phyloP scores from a whole-genome alignment of 2,329 filamentous ascomycete genomes.

The Fusarium aywerte region DNA sequence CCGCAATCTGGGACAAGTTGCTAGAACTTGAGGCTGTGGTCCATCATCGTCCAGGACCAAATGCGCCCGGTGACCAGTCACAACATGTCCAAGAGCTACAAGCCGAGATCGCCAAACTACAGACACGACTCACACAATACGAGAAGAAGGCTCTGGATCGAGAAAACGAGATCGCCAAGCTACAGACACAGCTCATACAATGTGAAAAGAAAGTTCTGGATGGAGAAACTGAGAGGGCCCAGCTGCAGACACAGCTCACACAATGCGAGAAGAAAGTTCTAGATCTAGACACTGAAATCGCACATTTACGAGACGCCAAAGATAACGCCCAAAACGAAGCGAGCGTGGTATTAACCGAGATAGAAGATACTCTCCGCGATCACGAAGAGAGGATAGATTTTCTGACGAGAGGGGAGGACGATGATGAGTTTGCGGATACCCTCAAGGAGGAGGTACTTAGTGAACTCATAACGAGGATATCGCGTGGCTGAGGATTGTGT shows the following conservation, averaged over 20 bases:
- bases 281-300: neutral
- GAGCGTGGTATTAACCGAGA: neutral
- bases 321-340: neutral
- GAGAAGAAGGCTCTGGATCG: neutral
- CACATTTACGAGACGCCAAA: neutral
- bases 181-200: accelerated
- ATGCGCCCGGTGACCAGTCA: neutral
- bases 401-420: neutral
- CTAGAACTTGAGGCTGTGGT: neutral
- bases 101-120: neutral
- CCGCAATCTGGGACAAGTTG: neutral
- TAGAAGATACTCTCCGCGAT: neutral
- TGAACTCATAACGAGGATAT: neutral
- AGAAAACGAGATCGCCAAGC: neutral
- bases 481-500: neutral
- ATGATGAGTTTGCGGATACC: neutral
- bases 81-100: neutral
- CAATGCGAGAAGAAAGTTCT: neutral
- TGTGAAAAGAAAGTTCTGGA: neutral
- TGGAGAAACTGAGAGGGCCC: neutral
- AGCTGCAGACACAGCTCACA: neutral
- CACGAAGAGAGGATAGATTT: neutral
- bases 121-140: neutral
- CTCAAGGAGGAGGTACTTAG: neutral
- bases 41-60: no score